Evolutionary conservation across 2,329 filamentous ascomycete genomes (phyloP), one percentile per base, ranked within the genome.

Genomic region (Elsinoe arachidis): DNA sequence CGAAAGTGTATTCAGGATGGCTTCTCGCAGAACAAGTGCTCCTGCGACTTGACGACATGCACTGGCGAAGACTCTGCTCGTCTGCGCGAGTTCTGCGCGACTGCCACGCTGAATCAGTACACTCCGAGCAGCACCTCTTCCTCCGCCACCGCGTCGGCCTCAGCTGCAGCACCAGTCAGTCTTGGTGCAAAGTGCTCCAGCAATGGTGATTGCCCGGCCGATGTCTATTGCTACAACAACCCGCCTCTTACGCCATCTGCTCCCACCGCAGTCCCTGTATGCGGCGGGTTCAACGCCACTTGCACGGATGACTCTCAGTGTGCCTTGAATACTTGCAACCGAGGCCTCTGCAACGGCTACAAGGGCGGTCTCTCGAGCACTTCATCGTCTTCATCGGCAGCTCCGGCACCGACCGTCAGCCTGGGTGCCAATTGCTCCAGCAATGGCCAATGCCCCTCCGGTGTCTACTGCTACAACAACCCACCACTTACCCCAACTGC

Each of bases 241-340:
- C 64, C 55, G n/a, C 58, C 58, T 1, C 51, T 58, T 11, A 51
- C 46, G 14, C 46, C 46, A 35, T 34, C 46, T 3, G 46, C 46
- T 10, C 46, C 46, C 9, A 51, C 46, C 14, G 57, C 49, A 10
- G 63, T 63, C 39, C 58, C 53, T 0, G 15, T 33, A 3, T 65
- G 64, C 46, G 64, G 64, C 15, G 64, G 62, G 17, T 64, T 62
- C 64, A 62, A 64, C 34, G 63, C 63, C 60, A 4, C 60, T 37
- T 65, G 64, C 60, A 53, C 46, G 1, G 44, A 21, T 11, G 61
- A 65, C 49, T 52, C 54, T 14, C 61, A 65, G 38, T 66, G 64
- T 43, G 63, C 62, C 2, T 60, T 51, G 59, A 65, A 65, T 46
- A 63, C 62, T 9, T 65, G 64, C 60, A 58, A 61, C 41, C 56